Evolutionary conservation across 2,329 filamentous ascomycete species (phyloP), one percentile per base, ranked within the genome.

Genomic region (Hirsutella rhossiliensis): DNA sequence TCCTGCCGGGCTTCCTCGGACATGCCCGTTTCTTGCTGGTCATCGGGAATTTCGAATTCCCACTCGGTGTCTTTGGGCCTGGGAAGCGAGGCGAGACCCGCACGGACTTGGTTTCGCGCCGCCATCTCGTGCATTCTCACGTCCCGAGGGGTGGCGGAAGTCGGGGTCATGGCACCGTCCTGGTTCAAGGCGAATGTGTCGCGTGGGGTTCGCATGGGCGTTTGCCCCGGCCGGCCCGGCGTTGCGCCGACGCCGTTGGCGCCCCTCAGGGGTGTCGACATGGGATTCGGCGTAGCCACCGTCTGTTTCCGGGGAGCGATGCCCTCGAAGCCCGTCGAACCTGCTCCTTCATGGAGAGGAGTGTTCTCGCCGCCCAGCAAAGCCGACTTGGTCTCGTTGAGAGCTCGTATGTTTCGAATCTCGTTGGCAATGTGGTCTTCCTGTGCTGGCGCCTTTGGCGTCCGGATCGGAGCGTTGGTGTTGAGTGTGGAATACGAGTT

Each of bases 361-460:
- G 88, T 89, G 55, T 97, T 97, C 52, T 98, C 92, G 13, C 90
- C 92, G 48, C 92, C 92, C 1, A 98, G 72, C 9, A 98, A 70
- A 11, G 87, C 94, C 18, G 92, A 97, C 55, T 97, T 86, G 0
- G 90, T 97, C 58, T 94, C 85, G 1, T 88, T 97, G 42, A 96
- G 69, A 8, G 92, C 87, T 51, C 85, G 79, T 40, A 96, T 95
- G 60, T 98, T 97, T 46, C 82, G 80, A 49, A 97, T 90, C 63
- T 98, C 92, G 60, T 97, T 98, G 51, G 90, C 88, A 47, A 98
- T 92, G 52, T 87, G 83, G 56, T 98, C 92, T 59, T 98, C 89
- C 59, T 95, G 87, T 40, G 88, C 84, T 0, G 92, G 85, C 4
- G 89, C 92, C 62, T 82, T 81, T 4, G 92, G 92, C 5, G 92